Percentiles rank a stretch among this genome's conserved stretches.
Evolutionary conservation across 106 monocot species (phyloP).

Genomic region (Phalaenopsis equestris): DNA sequence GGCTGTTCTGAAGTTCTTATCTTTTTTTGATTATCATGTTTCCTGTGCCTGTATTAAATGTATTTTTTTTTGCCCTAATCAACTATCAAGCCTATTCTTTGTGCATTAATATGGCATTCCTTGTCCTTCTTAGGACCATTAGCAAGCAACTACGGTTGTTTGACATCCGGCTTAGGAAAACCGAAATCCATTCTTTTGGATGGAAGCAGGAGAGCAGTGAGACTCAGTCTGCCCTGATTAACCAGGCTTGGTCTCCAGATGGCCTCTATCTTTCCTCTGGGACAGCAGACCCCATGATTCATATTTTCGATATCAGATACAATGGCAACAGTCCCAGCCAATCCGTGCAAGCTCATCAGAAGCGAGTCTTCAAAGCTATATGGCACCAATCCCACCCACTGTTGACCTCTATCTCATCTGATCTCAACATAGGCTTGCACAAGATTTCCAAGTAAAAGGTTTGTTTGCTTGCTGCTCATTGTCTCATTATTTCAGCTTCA

Average conservation of each 20-base stretch:
- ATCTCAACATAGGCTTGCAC: constrained; percentile 81
- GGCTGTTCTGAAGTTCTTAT: too few species aligned
- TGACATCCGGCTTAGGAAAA: constrained; percentile 53
- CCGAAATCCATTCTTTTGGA: constrained; percentile 75
- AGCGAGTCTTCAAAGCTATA: constrained; percentile 75
- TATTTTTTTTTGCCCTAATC: not conserved
- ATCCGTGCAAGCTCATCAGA: constrained; percentile 76
- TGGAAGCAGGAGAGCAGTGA: constrained; percentile 96
- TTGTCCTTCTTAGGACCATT: constrained; percentile 30
- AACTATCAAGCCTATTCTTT: not conserved
- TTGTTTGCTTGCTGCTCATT: not conserved
- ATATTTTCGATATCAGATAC: constrained; percentile 82
- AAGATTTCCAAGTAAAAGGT: constrained; percentile 13
- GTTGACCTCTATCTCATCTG: constrained; percentile 84
- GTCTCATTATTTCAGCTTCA: too few species aligned
- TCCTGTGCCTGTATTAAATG: not conserved
- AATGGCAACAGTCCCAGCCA: constrained; percentile 39
- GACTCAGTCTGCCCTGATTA: constrained; percentile 84
- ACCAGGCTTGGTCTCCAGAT: constrained; percentile 87
- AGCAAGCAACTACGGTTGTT: constrained; percentile 75
- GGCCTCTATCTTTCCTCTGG: constrained; percentile 71
- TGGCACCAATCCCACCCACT: constrained; percentile 71
- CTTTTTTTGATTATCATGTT: not conserved
- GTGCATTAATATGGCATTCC: not conserved
- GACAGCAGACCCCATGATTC: constrained; percentile 72